Evolutionary conservation across 192 early-diverging fungal species (phyloP).

Genomic region (Podila epicladia): DNA sequence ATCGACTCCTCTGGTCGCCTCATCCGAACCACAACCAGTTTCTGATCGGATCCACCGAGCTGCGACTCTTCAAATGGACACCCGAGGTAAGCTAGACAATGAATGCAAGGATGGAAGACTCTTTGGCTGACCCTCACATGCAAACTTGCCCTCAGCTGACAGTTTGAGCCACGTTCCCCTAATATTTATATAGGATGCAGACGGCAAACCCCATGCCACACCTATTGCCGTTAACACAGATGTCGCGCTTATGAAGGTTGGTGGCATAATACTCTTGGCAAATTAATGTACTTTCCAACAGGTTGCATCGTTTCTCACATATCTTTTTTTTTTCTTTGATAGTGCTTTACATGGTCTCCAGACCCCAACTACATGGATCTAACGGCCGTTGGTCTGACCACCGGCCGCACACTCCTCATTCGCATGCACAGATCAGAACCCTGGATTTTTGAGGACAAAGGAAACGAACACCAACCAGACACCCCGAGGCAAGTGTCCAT

Average conservation of each 20-base stretch:
- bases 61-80: slow-evolving; percentile 67
- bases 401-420: slow-evolving; percentile 64
- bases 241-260: slow-evolving; percentile 57
- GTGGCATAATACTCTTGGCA: neutral
- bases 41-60: slow-evolving; percentile 64
- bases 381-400: slow-evolving; percentile 68
- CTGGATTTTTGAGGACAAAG: slow-evolving; percentile 48
- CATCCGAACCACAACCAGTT: slow-evolving; percentile 62
- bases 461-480: slow-evolving; percentile 52
- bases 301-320: neutral
- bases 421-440: slow-evolving; percentile 57
- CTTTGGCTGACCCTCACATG: neutral
- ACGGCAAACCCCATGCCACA: slow-evolving; percentile 40
- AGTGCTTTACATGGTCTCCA: slow-evolving; percentile 78
- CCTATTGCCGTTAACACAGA: slow-evolving; percentile 59
- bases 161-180: neutral
- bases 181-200: slow-evolving; percentile 25
- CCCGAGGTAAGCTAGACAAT: slow-evolving; percentile 31
- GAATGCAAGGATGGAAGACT: neutral
- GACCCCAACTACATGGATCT: slow-evolving; percentile 64
- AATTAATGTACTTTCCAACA: slow-evolving; percentile 13
- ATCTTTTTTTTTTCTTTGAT: neutral
- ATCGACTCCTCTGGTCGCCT: slow-evolving; percentile 62
- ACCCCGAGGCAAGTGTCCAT: slow-evolving; percentile 37
- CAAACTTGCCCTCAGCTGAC: neutral